Conservation (phyloP, 2,329 filamentous ascomycete genomes). For the Pseudogymnoascus sp. region DNA sequence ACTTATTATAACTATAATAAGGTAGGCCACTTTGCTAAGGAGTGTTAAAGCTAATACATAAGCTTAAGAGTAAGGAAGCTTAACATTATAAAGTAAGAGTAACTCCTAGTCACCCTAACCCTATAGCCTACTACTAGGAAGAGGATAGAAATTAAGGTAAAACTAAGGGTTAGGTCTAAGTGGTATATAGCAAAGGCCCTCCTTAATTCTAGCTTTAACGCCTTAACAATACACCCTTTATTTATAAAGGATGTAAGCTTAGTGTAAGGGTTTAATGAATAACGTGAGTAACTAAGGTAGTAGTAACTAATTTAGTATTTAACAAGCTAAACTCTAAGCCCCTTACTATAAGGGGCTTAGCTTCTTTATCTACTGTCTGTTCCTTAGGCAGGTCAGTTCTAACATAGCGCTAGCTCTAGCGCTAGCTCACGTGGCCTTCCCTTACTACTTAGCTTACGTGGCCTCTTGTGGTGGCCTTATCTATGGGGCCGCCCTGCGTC, state of each 20-base stretch:
- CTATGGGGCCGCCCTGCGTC: too few species aligned
- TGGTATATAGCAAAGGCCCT: neutral
- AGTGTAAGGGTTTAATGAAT: too few species aligned
- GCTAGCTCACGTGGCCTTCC: too few species aligned
- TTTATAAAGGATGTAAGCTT: neutral
- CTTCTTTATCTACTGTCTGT: too few species aligned
- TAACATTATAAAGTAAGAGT: neutral
- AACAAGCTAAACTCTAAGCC: too few species aligned
- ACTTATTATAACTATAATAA: neutral
- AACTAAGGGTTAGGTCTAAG: neutral
- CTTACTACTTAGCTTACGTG: too few species aligned
- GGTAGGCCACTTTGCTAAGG: neutral
- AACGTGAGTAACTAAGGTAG: too few species aligned
- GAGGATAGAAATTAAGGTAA: neutral
- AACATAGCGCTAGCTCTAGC: too few species aligned
- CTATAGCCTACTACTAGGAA: neutral
- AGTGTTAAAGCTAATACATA: neutral
- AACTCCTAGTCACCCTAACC: neutral
- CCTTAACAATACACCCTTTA: neutral
- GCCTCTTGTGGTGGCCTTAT: too few species aligned
- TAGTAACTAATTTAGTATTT: too few species aligned
- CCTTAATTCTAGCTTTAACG: neutral
- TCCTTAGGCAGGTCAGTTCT: too few species aligned
- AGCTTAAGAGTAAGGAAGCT: neutral
- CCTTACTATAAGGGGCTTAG: too few species aligned